Conservation (phyloP, 2,329 filamentous ascomycete species). For the Hypoxylon sp. region DNA sequence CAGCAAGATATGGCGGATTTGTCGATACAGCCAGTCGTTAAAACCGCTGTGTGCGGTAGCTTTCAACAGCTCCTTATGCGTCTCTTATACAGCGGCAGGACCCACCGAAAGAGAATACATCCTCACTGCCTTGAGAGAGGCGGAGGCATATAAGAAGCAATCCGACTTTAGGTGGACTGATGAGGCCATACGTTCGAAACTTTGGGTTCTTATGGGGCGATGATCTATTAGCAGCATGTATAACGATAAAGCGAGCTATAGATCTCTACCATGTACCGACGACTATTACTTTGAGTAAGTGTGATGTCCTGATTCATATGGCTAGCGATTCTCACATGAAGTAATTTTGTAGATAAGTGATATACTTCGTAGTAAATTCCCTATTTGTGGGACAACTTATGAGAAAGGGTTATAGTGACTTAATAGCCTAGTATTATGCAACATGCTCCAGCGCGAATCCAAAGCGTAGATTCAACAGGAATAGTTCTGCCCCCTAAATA, state of each 20-base stretch:
- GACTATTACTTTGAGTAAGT: background rate
- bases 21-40: conserved; percentile 24
- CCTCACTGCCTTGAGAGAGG: conserved; percentile 11
- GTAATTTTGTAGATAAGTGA: no score
- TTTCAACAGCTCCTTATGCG: conserved; percentile 24
- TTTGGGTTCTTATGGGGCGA: conserved; percentile 18
- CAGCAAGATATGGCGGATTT: conserved; percentile 26
- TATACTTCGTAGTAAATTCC: no score
- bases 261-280: background rate
- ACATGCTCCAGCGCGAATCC: background rate
- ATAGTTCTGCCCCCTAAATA: background rate
- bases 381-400: no score
- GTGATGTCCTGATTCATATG: background rate
- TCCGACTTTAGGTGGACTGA: conserved; percentile 23
- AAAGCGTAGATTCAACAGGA: background rate
- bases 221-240: background rate
- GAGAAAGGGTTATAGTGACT: no score
- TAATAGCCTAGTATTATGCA: background rate
- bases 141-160: conserved; percentile 17
- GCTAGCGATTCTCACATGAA: background rate
- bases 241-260: background rate
- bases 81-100: conserved; percentile 24
- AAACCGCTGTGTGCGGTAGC: conserved; percentile 28
- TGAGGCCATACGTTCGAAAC: conserved; percentile 12
- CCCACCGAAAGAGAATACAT: conserved; percentile 20